A percentile compares a stretch with the other conserved stretches of the same genome.
These are phyloP conservation scores for Pilobolus umbonatus DNA, from an alignment of 192 early-diverging fungal species.

Conservation along the genomic window DNA sequence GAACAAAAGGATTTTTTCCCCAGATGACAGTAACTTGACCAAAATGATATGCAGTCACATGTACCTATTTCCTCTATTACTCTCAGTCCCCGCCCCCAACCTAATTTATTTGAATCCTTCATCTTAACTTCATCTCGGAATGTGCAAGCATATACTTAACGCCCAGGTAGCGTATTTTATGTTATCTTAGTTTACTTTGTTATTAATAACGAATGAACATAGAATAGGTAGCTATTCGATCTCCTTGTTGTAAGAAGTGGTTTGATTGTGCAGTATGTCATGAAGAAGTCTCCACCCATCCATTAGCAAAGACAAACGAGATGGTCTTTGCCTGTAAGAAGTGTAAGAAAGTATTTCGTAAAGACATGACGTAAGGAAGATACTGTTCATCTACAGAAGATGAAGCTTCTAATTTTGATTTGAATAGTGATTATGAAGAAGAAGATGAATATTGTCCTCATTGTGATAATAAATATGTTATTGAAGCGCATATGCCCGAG, in stretches of 20 bases:
- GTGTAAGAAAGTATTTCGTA: slow-evolving; percentile 60
- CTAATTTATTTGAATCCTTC: too few relatives aligned
- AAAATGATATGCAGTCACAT: too few relatives aligned
- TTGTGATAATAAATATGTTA: slow-evolving; percentile 96
- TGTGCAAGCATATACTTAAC: slow-evolving; percentile 98
- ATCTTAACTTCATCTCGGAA: slow-evolving; percentile 30
- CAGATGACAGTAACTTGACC: too few relatives aligned
- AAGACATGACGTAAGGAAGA: slow-evolving; percentile 21
- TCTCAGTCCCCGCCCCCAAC: not conserved
- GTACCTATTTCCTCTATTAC: not conserved
- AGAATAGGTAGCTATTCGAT: slow-evolving; percentile 79
- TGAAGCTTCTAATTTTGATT: not conserved
- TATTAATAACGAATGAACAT: not conserved
- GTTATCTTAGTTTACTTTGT: not conserved
- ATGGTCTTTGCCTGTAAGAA: slow-evolving; percentile 98
- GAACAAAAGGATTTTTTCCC: too few relatives aligned
- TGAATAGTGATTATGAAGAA: slow-evolving; percentile 78
- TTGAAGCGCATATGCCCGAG: slow-evolving; percentile 87
- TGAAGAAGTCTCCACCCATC: slow-evolving; percentile 70
- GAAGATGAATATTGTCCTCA: slow-evolving; percentile 97
- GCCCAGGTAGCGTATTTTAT: slow-evolving; percentile 72
- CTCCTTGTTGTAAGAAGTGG: slow-evolving; percentile 93
- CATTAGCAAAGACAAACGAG: slow-evolving; percentile 74
- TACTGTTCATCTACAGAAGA: not conserved
- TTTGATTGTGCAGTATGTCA: slow-evolving; percentile 98